Percentiles rank a stretch among this genome's conserved stretches.
Evolutionary conservation across 257 asterid species (phyloP).

Genomic region (Solanum infundibuliforme): DNA sequence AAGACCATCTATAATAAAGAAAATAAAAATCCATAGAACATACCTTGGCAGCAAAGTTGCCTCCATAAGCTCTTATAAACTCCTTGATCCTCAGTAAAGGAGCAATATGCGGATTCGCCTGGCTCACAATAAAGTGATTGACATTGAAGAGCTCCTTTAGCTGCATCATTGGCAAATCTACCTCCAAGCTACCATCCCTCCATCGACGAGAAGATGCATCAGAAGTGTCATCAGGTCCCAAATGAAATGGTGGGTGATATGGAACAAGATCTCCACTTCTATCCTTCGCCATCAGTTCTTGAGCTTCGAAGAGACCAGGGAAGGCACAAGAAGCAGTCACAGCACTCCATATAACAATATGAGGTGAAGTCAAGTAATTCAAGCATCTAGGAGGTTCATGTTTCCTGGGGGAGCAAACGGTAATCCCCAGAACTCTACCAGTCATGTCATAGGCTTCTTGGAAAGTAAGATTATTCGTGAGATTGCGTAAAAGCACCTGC

Average conservation of each 20-base stretch:
- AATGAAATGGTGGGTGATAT: constrained; percentile 72
- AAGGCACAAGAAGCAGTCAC: constrained; percentile 89
- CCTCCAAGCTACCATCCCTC: constrained; percentile 92
- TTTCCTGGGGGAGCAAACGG: constrained; percentile 75
- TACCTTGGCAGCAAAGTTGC: constrained; percentile 81
- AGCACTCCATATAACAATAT: constrained; percentile 85
- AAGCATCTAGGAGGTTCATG: constrained; percentile 87
- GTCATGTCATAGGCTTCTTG: constrained; percentile 89
- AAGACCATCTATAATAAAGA: background rate
- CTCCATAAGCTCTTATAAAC: constrained; percentile 70
- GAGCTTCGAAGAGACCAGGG: constrained; percentile 84
- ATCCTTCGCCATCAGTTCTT: constrained; percentile 80
- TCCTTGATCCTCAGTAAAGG: constrained; percentile 74
- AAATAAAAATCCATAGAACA: background rate
- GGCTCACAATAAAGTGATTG: constrained; percentile 78
- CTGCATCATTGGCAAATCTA: constrained; percentile 81
- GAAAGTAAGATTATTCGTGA: constrained; percentile 71
- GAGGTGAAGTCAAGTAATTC: constrained; percentile 80
- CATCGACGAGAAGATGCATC: constrained; percentile 49
- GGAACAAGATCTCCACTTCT: constrained; percentile 79
- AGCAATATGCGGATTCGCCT: constrained; percentile 77
- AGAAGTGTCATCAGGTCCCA: constrained; percentile 60
- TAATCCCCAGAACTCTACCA: constrained; percentile 62
- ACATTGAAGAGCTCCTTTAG: constrained; percentile 79
- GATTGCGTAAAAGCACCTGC: constrained; percentile 55